Base-by-base conservation (phyloP, 1,284 basidiomycete species). In the Ustilago esculenta region DNA sequence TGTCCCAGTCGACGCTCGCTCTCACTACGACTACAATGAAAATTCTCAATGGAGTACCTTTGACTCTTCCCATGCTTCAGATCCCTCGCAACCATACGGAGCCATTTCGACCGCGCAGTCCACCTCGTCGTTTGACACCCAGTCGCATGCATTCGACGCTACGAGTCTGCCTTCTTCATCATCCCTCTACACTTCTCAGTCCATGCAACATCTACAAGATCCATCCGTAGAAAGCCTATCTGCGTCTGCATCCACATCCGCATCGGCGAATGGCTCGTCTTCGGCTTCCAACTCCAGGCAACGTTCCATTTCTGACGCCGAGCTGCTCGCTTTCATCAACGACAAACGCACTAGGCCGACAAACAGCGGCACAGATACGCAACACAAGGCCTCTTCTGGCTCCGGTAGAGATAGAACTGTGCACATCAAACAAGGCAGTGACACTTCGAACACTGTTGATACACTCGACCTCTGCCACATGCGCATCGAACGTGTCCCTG, bases 381-480 rank as follows among this genome's bases (percentile, higher is more conserved):
- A 21, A 15, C 14, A 17, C 7, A 30, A 27, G 18, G 15, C 17
- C n/a, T n/a, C 35, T 2, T 33, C 51, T 4, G 8, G 27, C n/a
- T 46, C 53, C 0, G 37, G 37, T 1, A 25, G 11, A 11, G 14
- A 27, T 20, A 40, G 59, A n/a, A 24, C 45, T 10, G 32, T 21
- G 20, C 41, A 53, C 3, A 11, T 24, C 40, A 64, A 59, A 24
- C 35, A 46, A 11, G 45, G 27, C 11, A 39, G 23, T 17, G 56
- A 45, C 40, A 56, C 45, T 32, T 32, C 25, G 30, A 36, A 55
- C 15, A 20, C 65, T 8, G n/a, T 64, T 35, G 72, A 76, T 49
- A 77, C 75, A 17, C 51, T 79, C 30, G 76, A 79, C 32, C 64
- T 79, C 23, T 76, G 73, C 40, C 61, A 74, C 47, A 59, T 60